Base-by-base conservation (phyloP, 2,329 filamentous ascomycete species). In the Claviceps africana region DNA sequence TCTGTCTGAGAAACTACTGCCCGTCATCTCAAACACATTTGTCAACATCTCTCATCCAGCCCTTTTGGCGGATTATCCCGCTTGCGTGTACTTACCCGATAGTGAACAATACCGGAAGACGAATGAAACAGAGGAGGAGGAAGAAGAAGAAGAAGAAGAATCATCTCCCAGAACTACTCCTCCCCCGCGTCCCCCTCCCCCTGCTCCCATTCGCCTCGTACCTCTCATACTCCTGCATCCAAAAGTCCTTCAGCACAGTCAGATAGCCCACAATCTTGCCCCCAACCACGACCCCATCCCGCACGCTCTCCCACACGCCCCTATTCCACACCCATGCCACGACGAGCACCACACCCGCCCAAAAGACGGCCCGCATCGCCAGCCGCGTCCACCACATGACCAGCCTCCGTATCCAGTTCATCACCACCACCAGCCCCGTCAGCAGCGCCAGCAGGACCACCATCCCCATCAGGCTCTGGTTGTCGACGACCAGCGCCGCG, bases 351-450 rank as follows among this genome's bases (percentile, higher is more conserved):
- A 90, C 58, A 2, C 70, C 64, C 1, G 75, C 76, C 80, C 82
- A 93, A 56, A 88, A 80, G 1, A 78, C 65, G 43, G 88, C 58
- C 25, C 77, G 70, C 56, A 87, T 65, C 11, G 75, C 73, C 52
- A 95, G 63, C n/a, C 77, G 72, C 50, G 88, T 78, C 81, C 88
- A 88, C 71, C 83, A 94, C 62, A 88, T 71, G 53, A 95, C 73
- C 21, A 88, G 70, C 55, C 87, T 78, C 55, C 82, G 81, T 19
- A 88, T 71, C 70, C 85, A 84, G 64, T 83, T 77, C 57, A 93
- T 72, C 53, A 90, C 64, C 62, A 88, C 72, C 50, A 91, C 66
- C 52, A 82, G 68, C 31, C 82, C 58, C 45, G 83, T 67, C 52
- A 69, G 56, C 15, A 67, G 56, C 30, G 65, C 58, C 37, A 67